Evolutionary conservation across 768 basidiomycete genomes (phyloP), one percentile per base, ranked within the genome.

Genomic region (Pleurotus platypus): DNA sequence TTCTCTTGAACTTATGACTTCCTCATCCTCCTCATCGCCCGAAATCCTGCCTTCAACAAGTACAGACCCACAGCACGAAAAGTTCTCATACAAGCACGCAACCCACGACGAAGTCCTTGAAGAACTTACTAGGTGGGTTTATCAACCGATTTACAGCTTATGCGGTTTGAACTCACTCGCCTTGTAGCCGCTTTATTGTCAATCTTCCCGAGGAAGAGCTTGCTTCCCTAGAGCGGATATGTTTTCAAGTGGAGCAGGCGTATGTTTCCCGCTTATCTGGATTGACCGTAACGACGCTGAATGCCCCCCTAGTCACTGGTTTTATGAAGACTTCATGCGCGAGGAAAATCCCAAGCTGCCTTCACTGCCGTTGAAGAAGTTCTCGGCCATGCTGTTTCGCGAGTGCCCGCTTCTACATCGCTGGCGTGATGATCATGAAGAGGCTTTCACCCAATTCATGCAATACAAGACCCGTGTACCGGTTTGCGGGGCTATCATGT

Each of bases 181-280:
- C 47, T 18, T 47, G 13, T 61, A 96, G 93, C 70, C 92, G 97
- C 50, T 98, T 98, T 70, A 92, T 99, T 63, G 81, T 98, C 62
- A 98, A 98, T 72, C 84, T 99, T 59, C 96, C 97, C 18, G 87
- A 90, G 61, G 89, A 91, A 68, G 97, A 99, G 74, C 83, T 96
- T 56, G 83, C 84, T 49, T 93, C 90, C 13, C 78, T 96, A 55
- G 95, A 97, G 67, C 85, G 97, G 58, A 86, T 98, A 64, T 98
- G 93, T 75, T 99, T 98, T 75, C 96, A 98, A 74, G 92, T 98
- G 59, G 97, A 99, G 72, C 95, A 98, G 81, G 97, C 96, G 93
- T 98, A 69, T 66, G 94, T 79, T 37, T 40, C 30, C 61, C 47
- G 58, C 37, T 49, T 46, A 55, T 61, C 22, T 49, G 35, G 57